Evolutionary conservation across 805 yeast species (phyloP), one percentile per base, ranked within the genome.

Genomic region (Priceomyces haplophilus): DNA sequence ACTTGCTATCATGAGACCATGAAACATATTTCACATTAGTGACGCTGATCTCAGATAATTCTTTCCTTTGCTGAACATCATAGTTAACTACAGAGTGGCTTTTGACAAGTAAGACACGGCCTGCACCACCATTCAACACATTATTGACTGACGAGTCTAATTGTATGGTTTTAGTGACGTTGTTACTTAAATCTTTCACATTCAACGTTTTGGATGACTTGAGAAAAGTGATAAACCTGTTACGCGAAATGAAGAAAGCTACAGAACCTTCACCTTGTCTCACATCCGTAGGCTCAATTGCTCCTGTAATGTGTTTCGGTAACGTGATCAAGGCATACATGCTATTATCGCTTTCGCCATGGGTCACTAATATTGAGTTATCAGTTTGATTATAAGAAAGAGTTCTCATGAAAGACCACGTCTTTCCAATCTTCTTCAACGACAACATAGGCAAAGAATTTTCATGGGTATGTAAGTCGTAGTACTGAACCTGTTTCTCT

Each of bases 381-480:
- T 95, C 97, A 19, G 95, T 80, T 48, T 96, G 97, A 63, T 93
- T 93, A 70, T 86, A 91, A 15, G 96, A 85, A 51, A 93, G 69
- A 38, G 85, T 79, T 64, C 90, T 79, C 64, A 91, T 82, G 49
- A 89, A 87, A 40, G 83, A 78, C 95, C 96, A 91, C 16, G 88
- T 68, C 58, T 80, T 82, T 41, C 97, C 95, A 52, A 89, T 73
- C 59, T 85, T 85, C 63, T 86, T 87, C 69, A 93, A 76, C 1
- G 95, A 83, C 41, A 88, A 75, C 72, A 88, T 79, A 34, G 96
- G 96, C 62, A 85, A 67, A 19, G 90, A 77, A 8, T 78, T 73
- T 43, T 81, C 80, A 49, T 80, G 80, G 44, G 73, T 76, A 42
- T 72, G 73, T 59, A 78, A 84, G 58, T 88, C 93, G 58, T 78